Evolutionary conservation across 345 rosid genomes (phyloP).

Genomic region (Eucalyptus polybractea): DNA sequence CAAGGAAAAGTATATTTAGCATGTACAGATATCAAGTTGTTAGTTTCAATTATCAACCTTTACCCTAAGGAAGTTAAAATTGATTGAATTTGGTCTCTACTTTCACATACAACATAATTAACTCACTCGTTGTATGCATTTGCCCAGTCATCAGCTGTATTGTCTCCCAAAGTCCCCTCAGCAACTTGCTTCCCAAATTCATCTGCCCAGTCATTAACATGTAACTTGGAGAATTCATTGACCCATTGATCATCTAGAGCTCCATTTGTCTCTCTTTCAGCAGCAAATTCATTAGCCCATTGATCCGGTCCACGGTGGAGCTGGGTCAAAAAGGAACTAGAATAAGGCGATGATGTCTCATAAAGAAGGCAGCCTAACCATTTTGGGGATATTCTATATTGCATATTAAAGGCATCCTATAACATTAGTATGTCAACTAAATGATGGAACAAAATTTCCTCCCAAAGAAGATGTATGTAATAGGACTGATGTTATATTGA

Average conservation of each 20-base stretch:
- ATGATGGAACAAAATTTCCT: not conserved
- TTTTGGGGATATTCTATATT: not conserved
- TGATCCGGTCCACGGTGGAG: constrained; percentile 49
- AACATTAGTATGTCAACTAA: not conserved
- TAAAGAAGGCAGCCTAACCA: not conserved
- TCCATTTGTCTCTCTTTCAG: constrained; percentile 42
- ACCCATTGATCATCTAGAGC: constrained; percentile 80
- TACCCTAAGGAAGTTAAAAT: not conserved
- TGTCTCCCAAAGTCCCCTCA: constrained; percentile 56
- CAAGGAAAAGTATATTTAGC: not conserved
- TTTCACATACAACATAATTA: not conserved
- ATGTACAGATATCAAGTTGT: not conserved
- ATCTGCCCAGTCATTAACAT: constrained; percentile 87
- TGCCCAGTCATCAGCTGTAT: constrained; percentile 74
- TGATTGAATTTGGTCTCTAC: not conserved
- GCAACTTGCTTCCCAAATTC: constrained; percentile 71
- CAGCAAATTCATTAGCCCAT: constrained; percentile 81
- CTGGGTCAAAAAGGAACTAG: constrained; percentile 15
- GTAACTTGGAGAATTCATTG: constrained; percentile 89
- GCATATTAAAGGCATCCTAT: not conserved
- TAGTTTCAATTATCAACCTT: not conserved
- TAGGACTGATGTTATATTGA: not conserved
- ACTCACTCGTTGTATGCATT: constrained; percentile 94
- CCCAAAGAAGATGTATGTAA: not conserved
- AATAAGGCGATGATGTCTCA: not conserved